Evolutionary conservation across 1,139 yeast species (phyloP), one percentile per base, ranked within the genome.

Genomic region (Keqinozyma sinolaborantium): DNA sequence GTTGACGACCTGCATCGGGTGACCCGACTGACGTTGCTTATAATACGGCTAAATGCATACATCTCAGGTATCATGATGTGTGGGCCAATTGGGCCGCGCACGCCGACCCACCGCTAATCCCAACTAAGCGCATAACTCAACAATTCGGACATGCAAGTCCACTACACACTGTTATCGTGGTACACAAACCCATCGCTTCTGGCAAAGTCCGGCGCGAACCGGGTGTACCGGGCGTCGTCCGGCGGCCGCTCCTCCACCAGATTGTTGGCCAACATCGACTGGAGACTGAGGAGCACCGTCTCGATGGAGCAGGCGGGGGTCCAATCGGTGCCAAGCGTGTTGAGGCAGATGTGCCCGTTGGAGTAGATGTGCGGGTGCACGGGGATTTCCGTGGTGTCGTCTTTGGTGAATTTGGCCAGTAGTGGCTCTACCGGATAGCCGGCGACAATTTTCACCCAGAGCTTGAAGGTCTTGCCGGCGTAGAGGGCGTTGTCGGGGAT

Each of bases 311-410:
- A 81, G 0, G 81, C 80, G 0, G 90, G 90, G 0, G 86, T 70
- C 92, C 92, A 83, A 28, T 74, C 84, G 5, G 73, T 70, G 1
- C 84, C 87, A 18, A 83, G 55, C 5, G 77, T 50, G 48, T 78
- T 76, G 16, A 79, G 59, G 50, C 92, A 83, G 11, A 82, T 81
- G 47, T 82, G 88, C 1, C 90, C 92, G 45, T 82, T 82, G 25
- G 81, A 70, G 48, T 83, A 83, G 2, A 83, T 65, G 47, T 83
- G 90, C 0, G 90, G 90, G 47, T 83, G 88, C 2, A 78, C 42
- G 0, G 90, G 90, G 5, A 80, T 65, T 5, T 32, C 44, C 18
- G 36, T 33, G 5, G 51, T 55, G 3, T 36, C 50, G 1, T 44
- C 45, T n/a, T 56, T 41, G 14, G 68, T 42, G 46, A 83, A 83